Percentiles rank a stretch among this genome's conserved stretches.
phyloP scores from a whole-genome alignment of 164 flowering plant genomes.

The Vitis vinifera region DNA sequence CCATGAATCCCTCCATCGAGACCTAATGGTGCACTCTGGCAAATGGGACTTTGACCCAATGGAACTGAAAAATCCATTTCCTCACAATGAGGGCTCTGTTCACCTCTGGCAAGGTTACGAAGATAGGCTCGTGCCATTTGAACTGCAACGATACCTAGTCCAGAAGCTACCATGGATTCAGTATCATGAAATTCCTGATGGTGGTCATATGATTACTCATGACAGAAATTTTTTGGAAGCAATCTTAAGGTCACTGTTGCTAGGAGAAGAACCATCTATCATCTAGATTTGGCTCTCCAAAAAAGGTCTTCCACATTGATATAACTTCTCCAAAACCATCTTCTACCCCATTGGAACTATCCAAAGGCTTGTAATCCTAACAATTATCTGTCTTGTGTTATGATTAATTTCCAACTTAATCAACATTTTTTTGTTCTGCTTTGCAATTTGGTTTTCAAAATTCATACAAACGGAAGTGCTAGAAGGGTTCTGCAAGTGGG shows the following conservation, averaged over 20 bases:
- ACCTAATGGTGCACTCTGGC: conserved; percentile 8
- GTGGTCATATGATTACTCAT: conserved; percentile 37
- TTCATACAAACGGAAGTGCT: no score
- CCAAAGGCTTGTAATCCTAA: no score
- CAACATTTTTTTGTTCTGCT: no score
- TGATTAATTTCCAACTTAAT: no score
- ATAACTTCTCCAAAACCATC: no score
- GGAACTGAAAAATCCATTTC: conserved; percentile 34
- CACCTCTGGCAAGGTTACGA: conserved; percentile 41
- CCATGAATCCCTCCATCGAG: conserved; percentile 13
- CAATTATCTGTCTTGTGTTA: no score
- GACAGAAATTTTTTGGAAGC: conserved; percentile 30
- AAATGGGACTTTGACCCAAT: conserved; percentile 43
- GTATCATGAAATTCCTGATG: conserved; percentile 46
- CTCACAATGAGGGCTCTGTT: conserved; percentile 21
- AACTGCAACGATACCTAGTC: conserved; percentile 25
- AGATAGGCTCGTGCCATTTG: conserved; percentile 23
- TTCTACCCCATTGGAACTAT: no score
- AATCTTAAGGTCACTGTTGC: conserved; percentile 30
- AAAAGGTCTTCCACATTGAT: no score
- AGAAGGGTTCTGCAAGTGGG: no score
- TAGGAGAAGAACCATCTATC: conserved; percentile 13
- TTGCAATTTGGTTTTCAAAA: no score
- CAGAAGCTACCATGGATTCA: conserved; percentile 42
- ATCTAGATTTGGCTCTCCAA: background rate